A percentile compares a stretch with the other conserved stretches of the same genome.
phyloP scores from a whole-genome alignment of 495 filamentous ascomycete species.

The Penicillium cinerascens region DNA sequence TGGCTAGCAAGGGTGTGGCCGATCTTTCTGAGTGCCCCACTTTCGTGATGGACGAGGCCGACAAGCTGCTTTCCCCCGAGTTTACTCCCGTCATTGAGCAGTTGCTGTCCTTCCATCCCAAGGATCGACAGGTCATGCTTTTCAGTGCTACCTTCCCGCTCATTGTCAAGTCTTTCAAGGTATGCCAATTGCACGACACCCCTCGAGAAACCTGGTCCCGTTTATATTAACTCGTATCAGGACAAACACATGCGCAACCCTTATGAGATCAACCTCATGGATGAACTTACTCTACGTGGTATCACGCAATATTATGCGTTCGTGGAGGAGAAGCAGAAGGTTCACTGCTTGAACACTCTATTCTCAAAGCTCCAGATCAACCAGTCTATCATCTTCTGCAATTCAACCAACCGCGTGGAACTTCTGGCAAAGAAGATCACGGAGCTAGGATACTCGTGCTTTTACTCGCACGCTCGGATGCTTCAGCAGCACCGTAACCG shows the following conservation, averaged over 20 bases:
- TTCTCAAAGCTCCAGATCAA: constrained; percentile 99
- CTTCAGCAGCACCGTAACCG: constrained; percentile 95
- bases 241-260: constrained; percentile 95
- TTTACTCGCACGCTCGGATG: constrained; percentile 99
- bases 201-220: not conserved
- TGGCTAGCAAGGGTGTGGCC: constrained; percentile 91
- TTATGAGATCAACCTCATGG: constrained; percentile 99
- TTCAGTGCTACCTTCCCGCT: constrained; percentile 97
- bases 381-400: constrained; percentile 99
- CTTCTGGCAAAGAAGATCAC: constrained; percentile 98
- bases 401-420: constrained; percentile 97
- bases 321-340: constrained; percentile 98
- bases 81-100: constrained; percentile 98
- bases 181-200: constrained; percentile 28
- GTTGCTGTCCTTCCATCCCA: constrained; percentile 86
- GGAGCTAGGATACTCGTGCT: constrained; percentile 97
- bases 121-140: constrained; percentile 96
- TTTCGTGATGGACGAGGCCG: constrained; percentile 99
- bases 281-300: constrained; percentile 94
- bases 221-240: constrained; percentile 26
- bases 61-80: constrained; percentile 93
- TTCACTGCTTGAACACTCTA: constrained; percentile 97
- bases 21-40: constrained; percentile 95
- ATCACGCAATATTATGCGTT: constrained; percentile 99
- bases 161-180: constrained; percentile 92